A percentile compares a stretch with the other conserved stretches of the same genome.
These are phyloP conservation scores for Lolium rigidum DNA, from an alignment of 176 grass and related monocot genomes.

Conservation along the genomic window DNA sequence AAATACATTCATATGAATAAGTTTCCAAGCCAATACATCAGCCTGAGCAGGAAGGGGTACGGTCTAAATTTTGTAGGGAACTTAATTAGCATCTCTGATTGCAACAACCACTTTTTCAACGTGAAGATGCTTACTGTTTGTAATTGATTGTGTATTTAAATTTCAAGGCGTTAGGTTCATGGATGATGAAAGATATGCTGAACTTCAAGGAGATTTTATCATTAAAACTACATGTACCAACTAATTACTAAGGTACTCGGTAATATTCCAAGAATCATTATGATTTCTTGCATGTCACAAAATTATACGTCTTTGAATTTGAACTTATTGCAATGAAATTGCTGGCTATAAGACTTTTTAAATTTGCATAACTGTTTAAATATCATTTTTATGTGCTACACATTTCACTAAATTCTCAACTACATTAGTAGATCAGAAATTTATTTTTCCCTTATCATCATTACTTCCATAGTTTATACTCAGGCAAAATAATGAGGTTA, in stretches of 20 bases:
- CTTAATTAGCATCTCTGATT: neutral
- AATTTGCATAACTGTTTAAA: no score
- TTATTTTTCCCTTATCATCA: no score
- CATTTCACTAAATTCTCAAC: no score
- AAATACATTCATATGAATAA: neutral
- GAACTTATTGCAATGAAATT: no score
- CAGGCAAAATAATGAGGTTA: no score
- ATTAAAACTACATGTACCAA: neutral
- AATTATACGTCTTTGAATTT: neutral
- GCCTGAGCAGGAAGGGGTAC: neutral
- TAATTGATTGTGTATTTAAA: neutral
- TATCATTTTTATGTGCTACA: no score
- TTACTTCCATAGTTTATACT: no score
- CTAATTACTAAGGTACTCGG: neutral
- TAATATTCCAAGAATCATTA: neutral
- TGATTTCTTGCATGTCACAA: neutral
- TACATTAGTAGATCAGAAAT: no score
- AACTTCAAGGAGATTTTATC: neutral
- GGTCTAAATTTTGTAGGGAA: neutral
- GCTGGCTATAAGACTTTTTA: no score
- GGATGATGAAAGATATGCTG: neutral
- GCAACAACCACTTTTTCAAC: neutral
- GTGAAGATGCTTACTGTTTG: neutral
- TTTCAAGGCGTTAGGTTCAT: neutral
- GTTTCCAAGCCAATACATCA: neutral